Evolutionary conservation across 352 stramenopile genomes (phyloP), one percentile per base, ranked within the genome.

Genomic region (Phytophthora macrochlamydospora): DNA sequence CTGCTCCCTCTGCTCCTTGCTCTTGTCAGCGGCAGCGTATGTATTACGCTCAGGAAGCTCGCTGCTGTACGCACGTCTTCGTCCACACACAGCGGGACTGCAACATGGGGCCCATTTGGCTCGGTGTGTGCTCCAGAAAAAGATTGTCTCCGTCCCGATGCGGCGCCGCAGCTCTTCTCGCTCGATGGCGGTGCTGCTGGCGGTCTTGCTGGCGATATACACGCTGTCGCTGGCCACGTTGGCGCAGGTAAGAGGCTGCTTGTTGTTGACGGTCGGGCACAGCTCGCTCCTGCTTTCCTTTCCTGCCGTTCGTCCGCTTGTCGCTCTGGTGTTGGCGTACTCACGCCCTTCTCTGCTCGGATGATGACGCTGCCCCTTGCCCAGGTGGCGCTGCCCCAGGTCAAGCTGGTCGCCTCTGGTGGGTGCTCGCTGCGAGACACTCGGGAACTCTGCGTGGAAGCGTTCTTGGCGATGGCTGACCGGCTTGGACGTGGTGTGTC

Each of bases 361-460:
- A 42, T 18, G 42, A 46, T 69, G 59, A 50, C 61, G 61, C 35
- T 67, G 53, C 9, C 13, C 24, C 9, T 30, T 11, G 13, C 52
- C 24, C 72, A 75, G 67, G 63, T 71, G 46, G 45, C 52, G 59
- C 51, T 67, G 65, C 56, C 62, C 50, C 61, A 56, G 54, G 54
- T 59, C 52, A 49, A 50, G 33, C 62, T 65, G 38, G 50, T 67
- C 29, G 57, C 61, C 24, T 31, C 45, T 64, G 71, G 66, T 78
- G 35, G 42, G 38, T 52, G 55, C 14, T 40, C 49, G 33, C 35
- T 29, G 50, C 59, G 51, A 52, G 43, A 60, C 45, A 68, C 38
- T 51, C 35, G 4, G 43, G 37, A 68, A 68, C 42, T 24, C 54
- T 32, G 45, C 58, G 51, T 18, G 42, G 40, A 60, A 28, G 29